Conservation (phyloP, 73 alveolate genomes). For the Chromera velia region DNA sequence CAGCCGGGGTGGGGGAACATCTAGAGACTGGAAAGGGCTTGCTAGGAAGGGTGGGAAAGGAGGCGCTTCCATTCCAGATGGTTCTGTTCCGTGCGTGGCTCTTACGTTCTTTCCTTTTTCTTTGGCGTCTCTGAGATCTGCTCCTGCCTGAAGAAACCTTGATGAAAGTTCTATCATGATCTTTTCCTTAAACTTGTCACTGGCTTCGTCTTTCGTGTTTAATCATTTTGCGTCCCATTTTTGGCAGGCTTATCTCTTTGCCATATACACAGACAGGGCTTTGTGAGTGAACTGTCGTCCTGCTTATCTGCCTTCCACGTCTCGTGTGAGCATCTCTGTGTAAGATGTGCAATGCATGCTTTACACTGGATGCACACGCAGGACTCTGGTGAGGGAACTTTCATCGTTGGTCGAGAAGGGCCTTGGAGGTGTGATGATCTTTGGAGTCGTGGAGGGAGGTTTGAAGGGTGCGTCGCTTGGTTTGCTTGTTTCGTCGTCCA, state of each 20-base stretch:
- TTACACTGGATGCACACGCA: constrained; percentile 7
- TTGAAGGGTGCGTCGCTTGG: constrained; percentile 48
- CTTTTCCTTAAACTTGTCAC: no score
- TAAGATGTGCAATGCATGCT: constrained; percentile 11
- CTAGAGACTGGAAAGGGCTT: constrained; percentile 10
- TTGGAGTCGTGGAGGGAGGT: constrained; percentile 42
- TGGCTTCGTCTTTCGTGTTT: no score
- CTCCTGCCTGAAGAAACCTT: not conserved
- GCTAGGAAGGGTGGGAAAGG: constrained; percentile 5
- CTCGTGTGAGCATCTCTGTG: not conserved
- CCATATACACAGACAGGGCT: not conserved
- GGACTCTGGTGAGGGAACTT: constrained; percentile 20
- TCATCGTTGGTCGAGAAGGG: constrained; percentile 51
- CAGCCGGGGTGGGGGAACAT: constrained; percentile 6
- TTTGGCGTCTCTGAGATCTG: no score
- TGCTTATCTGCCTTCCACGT: not conserved
- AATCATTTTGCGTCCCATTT: no score
- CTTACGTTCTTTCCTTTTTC: no score
- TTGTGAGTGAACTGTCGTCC: not conserved
- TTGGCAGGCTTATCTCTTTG: no score
- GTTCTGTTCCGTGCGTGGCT: no score
- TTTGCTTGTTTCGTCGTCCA: no score
- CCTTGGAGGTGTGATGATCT: constrained; percentile 39
- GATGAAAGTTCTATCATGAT: not conserved
- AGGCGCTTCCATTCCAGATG: constrained; percentile 8